Evolutionary conservation across 805 yeast genomes (phyloP).

Genomic region (Candida verbasci): DNA sequence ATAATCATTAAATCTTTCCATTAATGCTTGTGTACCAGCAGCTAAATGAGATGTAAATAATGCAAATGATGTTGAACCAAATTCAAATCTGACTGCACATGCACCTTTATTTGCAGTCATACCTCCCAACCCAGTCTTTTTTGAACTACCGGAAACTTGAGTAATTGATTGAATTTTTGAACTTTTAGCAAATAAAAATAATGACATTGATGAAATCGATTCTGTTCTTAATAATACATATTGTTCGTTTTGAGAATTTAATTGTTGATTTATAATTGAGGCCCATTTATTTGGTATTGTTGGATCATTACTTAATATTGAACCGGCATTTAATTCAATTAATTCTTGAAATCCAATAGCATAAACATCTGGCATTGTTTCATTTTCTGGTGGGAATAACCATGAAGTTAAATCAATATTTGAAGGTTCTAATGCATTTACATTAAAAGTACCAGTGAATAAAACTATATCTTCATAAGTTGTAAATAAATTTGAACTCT

Average conservation of each 20-base stretch:
- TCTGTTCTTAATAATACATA: slow-evolving; percentile 71
- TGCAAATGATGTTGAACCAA: slow-evolving; percentile 75
- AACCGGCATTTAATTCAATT: slow-evolving; percentile 88
- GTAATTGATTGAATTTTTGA: slow-evolving; percentile 43
- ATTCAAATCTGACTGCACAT: slow-evolving; percentile 84
- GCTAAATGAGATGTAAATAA: slow-evolving; percentile 90
- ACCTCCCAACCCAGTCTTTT: slow-evolving; percentile 95
- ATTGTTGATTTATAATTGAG: slow-evolving; percentile 52
- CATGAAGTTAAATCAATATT: slow-evolving; percentile 59
- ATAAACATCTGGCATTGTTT: slow-evolving; percentile 65
- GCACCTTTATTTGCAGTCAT: slow-evolving; percentile 97
- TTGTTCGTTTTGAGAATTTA: slow-evolving; percentile 44
- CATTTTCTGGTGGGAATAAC: slow-evolving; percentile 70
- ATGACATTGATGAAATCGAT: slow-evolving; percentile 64
- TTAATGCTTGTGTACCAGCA: slow-evolving; percentile 78
- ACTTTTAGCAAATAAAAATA: slow-evolving; percentile 57
- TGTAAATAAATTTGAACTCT: slow-evolving; percentile 51
- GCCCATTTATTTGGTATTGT: slow-evolving; percentile 80
- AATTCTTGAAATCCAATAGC: slow-evolving; percentile 94
- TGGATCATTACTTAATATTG: slow-evolving; percentile 81
- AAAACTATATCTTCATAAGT: slow-evolving; percentile 55
- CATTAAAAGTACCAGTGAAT: slow-evolving; percentile 82
- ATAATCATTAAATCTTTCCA: slow-evolving; percentile 85
- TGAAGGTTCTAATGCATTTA: slow-evolving; percentile 60
- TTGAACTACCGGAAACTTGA: slow-evolving; percentile 89